Evolutionary conservation across 352 stramenopile genomes (phyloP), one percentile per base, ranked within the genome.

Genomic region (Phytophthora sojae): DNA sequence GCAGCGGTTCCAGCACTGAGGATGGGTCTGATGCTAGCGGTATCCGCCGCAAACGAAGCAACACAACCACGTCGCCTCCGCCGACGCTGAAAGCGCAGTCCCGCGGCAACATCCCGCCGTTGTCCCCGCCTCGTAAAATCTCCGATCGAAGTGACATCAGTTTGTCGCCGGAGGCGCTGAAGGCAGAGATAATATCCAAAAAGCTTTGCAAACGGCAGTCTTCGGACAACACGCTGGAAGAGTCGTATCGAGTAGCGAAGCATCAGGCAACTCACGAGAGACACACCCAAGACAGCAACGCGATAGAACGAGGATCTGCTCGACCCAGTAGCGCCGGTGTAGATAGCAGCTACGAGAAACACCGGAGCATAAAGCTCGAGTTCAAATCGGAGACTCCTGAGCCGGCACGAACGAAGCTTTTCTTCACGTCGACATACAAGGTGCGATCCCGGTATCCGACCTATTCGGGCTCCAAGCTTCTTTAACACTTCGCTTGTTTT

Each of bases 341-440:
- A 49, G 60, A 65, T 39, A 75, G 50, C 30, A 56, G 26, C 47
- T 61, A 59, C 45, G 66, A 25, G 64, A 63, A 66, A 19, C 61
- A 69, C 61, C 54, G 37, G 19, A 55, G 57, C 6, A 64, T 73
- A 47, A 80, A 70, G 32, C 49, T 77, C 19, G 53, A 70, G 37
- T 32, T 63, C 44, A 67, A 71, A 56, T 42, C 50, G 37, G 62
- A 80, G 23, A 32, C 39, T 21, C 2, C 44, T 58, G 52, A 77
- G 53, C 52, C 49, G 14, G 17, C 47, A 44, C 52, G 69, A 17
- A 76, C 76, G 19, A 90, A 80, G 44, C 67, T 94, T 7, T 94
- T 94, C 66, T 94, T 94, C 63, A 86, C 79, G 0, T 89, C 86
- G 3, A 92, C 84, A 3, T 83, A 81, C 60, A 92, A 94, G 84